Evolutionary conservation across 2,329 filamentous ascomycete species (phyloP).

Genomic region (Cercospora janseana): DNA sequence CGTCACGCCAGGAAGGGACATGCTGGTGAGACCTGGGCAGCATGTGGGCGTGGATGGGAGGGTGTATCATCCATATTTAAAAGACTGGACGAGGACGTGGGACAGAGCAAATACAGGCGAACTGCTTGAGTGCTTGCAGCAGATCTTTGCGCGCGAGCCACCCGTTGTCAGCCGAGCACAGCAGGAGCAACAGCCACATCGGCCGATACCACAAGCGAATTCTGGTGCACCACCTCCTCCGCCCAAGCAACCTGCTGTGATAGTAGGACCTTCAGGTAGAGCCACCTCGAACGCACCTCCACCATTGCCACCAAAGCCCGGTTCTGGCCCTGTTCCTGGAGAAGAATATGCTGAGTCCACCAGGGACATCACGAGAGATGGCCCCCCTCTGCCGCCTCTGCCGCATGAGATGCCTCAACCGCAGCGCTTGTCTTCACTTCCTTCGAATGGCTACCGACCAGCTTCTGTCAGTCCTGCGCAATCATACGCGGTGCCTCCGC

Average conservation of each 20-base stretch:
- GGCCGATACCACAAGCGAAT: conserved; percentile 62
- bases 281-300: conserved; percentile 39
- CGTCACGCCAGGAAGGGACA: conserved; percentile 81
- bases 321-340: conserved; percentile 30
- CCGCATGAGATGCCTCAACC: conserved; percentile 10
- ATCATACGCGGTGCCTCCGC: conserved; percentile 30
- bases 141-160: conserved; percentile 91
- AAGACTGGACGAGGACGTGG: conserved; percentile 84
- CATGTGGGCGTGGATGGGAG: conserved; percentile 91
- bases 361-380: conserved; percentile 26
- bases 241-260: conserved; percentile 36
- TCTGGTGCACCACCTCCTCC: conserved; percentile 38
- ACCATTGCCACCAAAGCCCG: conserved; percentile 59
- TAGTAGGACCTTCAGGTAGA: conserved; percentile 19
- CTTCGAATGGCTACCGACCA: conserved; percentile 5
- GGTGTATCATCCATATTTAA: conserved; percentile 93
- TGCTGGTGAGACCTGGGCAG: conserved; percentile 87
- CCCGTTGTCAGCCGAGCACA: conserved; percentile 76
- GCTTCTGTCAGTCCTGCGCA: conserved; percentile 2
- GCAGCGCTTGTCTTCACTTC: conserved; percentile 9
- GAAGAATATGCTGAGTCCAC: conserved; percentile 32
- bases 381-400: conserved; percentile 32
- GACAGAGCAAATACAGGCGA: conserved; percentile 78
- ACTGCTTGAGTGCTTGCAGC: conserved; percentile 76
- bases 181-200: conserved; percentile 52